Conservation (phyloP, 805 yeast species). For the Starmerella davenportii region DNA sequence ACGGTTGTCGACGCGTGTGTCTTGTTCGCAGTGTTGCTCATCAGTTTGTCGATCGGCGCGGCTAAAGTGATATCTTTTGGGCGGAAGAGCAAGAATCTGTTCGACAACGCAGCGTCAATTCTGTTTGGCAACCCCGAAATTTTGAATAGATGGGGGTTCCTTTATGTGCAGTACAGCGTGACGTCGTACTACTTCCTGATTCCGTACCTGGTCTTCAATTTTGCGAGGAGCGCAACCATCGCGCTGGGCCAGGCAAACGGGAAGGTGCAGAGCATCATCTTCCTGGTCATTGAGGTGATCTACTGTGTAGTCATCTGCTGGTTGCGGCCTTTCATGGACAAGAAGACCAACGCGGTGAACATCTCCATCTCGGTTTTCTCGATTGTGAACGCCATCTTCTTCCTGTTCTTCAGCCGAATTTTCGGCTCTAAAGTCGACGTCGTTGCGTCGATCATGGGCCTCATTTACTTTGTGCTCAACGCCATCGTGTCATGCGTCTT, state of each 20-base stretch:
- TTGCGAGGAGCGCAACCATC: conserved; percentile 62
- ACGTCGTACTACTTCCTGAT: conserved; percentile 68
- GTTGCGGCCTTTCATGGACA: conserved; percentile 83
- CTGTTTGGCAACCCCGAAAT: conserved; percentile 68
- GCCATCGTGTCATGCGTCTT: conserved; percentile 74
- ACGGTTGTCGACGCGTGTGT: conserved; percentile 62
- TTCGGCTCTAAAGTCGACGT: conserved; percentile 60
- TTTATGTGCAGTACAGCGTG: conserved; percentile 82
- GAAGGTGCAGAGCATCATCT: conserved; percentile 58
- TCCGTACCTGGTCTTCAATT: conserved; percentile 44
- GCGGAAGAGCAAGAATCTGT: conserved; percentile 45
- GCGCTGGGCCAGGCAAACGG: conserved; percentile 74
- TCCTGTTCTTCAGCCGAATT: conserved; percentile 70
- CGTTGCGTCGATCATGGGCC: conserved; percentile 83
- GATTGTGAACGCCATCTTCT: conserved; percentile 67
- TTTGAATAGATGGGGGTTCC: conserved; percentile 75
- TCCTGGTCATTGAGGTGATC: conserved; percentile 56
- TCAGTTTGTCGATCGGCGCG: conserved; percentile 55
- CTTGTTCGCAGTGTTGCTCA: conserved; percentile 38
- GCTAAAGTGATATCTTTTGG: conserved; percentile 60
- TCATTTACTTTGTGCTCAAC: conserved; percentile 73
- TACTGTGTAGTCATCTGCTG: conserved; percentile 50
- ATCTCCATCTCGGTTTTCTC: conserved; percentile 67
- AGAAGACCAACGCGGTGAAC: conserved; percentile 83
- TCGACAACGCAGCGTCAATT: conserved; percentile 81